Evolutionary conservation across 345 rosid genomes (phyloP).

Genomic region (Erodium maritimum): DNA sequence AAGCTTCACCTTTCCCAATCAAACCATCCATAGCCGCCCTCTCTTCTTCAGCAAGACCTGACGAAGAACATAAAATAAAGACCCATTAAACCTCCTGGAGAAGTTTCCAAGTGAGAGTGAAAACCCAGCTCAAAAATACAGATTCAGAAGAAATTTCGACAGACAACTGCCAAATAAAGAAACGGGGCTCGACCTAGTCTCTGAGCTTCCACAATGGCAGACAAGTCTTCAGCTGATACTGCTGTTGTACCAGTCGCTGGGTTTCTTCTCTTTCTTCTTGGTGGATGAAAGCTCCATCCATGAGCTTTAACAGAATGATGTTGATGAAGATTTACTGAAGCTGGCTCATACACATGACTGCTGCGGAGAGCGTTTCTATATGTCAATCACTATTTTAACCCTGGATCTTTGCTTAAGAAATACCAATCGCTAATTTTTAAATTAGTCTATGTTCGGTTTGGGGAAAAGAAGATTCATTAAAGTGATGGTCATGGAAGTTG

Average conservation of each 20-base stretch:
- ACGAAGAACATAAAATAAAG: slow-evolving; percentile 27
- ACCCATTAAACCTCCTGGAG: slow-evolving; percentile 40
- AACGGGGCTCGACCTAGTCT: slow-evolving; percentile 10
- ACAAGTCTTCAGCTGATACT: slow-evolving; percentile 25
- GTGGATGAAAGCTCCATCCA: slow-evolving; percentile 38
- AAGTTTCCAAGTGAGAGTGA: slow-evolving; percentile 19
- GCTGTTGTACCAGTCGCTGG: slow-evolving; percentile 16
- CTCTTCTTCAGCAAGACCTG: slow-evolving; percentile 15
- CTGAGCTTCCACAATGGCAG: slow-evolving; percentile 21
- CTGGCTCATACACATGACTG: slow-evolving; percentile 37
- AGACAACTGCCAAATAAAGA: slow-evolving; percentile 22
- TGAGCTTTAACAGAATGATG: slow-evolving; percentile 8
- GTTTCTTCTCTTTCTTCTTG: slow-evolving; percentile 27
- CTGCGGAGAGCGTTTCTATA: slow-evolving; percentile 6
- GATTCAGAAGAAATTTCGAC: slow-evolving; percentile 21
- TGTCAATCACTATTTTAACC: background rate
- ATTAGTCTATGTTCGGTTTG: slow-evolving; percentile 3
- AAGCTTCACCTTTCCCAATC: slow-evolving; percentile 20
- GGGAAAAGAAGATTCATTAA: slow-evolving; percentile 4
- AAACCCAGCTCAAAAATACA: slow-evolving; percentile 20
- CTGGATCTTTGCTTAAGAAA: slow-evolving; percentile 8
- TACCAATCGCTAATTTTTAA: slow-evolving; percentile 10
- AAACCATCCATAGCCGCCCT: slow-evolving; percentile 36
- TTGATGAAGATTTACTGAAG: slow-evolving; percentile 22
- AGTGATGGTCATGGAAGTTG: slow-evolving; percentile 23